Evolutionary conservation across 2,329 filamentous ascomycete genomes (phyloP), one percentile per base, ranked within the genome.

Genomic region (Exophiala oligosperma): DNA sequence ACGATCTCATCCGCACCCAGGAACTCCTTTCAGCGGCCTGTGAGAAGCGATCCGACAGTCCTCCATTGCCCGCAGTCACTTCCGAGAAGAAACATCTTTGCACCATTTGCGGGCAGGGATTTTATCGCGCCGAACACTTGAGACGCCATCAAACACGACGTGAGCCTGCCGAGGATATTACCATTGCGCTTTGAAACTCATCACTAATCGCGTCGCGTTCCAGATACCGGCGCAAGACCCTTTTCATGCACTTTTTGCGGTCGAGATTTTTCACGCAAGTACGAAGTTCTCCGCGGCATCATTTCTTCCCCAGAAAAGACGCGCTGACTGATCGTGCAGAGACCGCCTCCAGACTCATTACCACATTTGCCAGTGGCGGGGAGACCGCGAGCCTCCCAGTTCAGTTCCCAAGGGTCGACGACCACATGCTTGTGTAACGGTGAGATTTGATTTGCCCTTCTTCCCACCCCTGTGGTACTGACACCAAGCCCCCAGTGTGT

Each of bases 341-440:
- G 77, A 79, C 51, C 78, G 78, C 43, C 65, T 79, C 11, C 74
- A 76, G 54, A 76, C 77, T 60, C 77, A 79, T 60, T 79, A 79
- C 61, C 63, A 70, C 6, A 72, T 74, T 57, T 79, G 77, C 56
- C 60, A 71, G 32, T 68, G 73, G 60, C 71, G 77, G 9, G 75
- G 73, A n/a, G 71, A 75, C 63, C 72, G 71, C 37, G 68, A 72
- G 50, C 74, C 77, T 44, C 77, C 77, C 14, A 75, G 76, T 60
- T 76, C 76, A 0, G 75, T 76, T 8, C 73, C 77, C 62, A 72
- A 76, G 66, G 77, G 77, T 46, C 70, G 77, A 62, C 67, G 76
- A 35, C 74, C 75, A 51, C 77, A 79, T 74, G 77, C 77, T 3
- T 79, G 77, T 64, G 74, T 77, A 71, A 76, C 76, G 35, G 76